Conservation (phyloP, 2,329 filamentous ascomycete genomes). For the Aspergillus floridensis region DNA sequence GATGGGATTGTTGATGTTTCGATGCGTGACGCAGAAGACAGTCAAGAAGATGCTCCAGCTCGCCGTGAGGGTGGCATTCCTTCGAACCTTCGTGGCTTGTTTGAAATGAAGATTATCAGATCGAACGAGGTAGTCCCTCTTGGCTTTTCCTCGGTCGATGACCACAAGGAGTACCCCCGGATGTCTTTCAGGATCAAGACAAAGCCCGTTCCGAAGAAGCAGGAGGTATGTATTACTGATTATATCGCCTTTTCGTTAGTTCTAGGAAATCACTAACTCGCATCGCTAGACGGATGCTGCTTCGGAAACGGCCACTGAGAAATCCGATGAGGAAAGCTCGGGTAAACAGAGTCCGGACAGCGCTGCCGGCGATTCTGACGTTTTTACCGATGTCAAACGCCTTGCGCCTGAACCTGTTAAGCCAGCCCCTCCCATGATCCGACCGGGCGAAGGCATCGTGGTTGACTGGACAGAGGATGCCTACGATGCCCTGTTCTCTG, state of each 20-base stretch:
- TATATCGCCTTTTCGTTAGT: neutral
- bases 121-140: slow-evolving; percentile 62
- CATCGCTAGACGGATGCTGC: neutral
- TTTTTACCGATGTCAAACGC: slow-evolving; percentile 16
- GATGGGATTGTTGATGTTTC: slow-evolving; percentile 88
- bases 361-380: slow-evolving; percentile 23
- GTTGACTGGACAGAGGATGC: slow-evolving; percentile 78
- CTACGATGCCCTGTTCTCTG: slow-evolving; percentile 67
- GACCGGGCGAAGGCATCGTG: slow-evolving; percentile 78
- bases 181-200: slow-evolving; percentile 48
- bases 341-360: slow-evolving; percentile 21
- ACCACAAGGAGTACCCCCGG: slow-evolving; percentile 58
- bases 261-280: neutral
- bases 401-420: slow-evolving; percentile 21
- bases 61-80: slow-evolving; percentile 58
- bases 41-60: slow-evolving; percentile 16
- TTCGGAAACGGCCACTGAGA: slow-evolving; percentile 18
- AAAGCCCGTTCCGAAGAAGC: slow-evolving; percentile 13
- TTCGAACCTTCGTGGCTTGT: slow-evolving; percentile 66
- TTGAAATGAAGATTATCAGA: slow-evolving; percentile 69
- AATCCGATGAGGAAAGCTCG: slow-evolving; percentile 21
- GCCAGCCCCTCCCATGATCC: slow-evolving; percentile 64
- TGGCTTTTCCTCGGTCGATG: slow-evolving; percentile 64
- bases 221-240: slow-evolving; percentile 12
- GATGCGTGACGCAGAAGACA: slow-evolving; percentile 64